Base-by-base conservation (phyloP, 129 eudicot species). In the Sambucus nigra region DNA sequence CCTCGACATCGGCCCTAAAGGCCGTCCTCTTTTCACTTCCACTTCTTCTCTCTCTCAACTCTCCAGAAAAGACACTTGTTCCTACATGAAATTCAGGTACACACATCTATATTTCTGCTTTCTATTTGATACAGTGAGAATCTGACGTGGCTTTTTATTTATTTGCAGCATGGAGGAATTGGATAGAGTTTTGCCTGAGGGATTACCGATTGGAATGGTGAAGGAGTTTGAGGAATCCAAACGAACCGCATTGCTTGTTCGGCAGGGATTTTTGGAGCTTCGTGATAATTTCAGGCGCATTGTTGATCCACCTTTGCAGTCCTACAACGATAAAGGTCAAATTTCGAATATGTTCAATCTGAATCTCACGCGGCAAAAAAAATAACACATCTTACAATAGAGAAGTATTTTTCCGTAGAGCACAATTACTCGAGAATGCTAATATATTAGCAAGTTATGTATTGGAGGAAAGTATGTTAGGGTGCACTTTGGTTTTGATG, bases 171-270 rank as follows among this genome's bases (percentile, higher is more conserved):
- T 73, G 80, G 82, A 82, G 73, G 83, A 79, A 42, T 69, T 91
- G 63, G 74, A 75, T 49, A 79, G 69, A 17, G 66, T 77, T 60
- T 51, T 91, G 42, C 95, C 98, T 1, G 98, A 91, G 82, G 94
- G 94, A 19, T 70, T 86, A 57, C 98, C 98, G 0, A 26, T 13
- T 5, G 98, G 98, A 24, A 91, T 91, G 98, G 54, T 57, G 68
- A 85, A 79, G 76, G 98, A 91, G 74, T 91, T 91, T 50, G 94
- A 82, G 46, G 98, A 79, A 32, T 76, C 95, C 4, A 68, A 68
- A 73, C 65, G 91, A 58, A 72, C 67, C 33, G 89, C 95, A 12
- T 74, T 91, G 89, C 78, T 91, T 32, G 69, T 91, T 12, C 71
- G 98, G 0, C 86, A 74, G 55, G 69, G 83, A 44, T 91, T 91